These are phyloP conservation scores for Paecilomyces fulvus DNA, from an alignment of 2,329 filamentous ascomycete genomes.

Conservation along the genomic window DNA sequence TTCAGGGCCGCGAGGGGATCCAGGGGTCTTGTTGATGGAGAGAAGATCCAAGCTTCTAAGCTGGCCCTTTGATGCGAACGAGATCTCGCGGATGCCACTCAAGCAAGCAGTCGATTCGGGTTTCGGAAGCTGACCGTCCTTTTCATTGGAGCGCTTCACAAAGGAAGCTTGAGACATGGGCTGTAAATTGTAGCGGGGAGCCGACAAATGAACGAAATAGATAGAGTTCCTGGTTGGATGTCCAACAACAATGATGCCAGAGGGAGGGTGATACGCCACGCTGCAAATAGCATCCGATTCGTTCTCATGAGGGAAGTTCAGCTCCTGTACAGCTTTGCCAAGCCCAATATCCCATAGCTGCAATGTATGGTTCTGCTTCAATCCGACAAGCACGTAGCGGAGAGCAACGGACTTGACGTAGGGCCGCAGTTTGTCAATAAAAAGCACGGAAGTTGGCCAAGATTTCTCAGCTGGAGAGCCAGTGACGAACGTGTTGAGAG, in stretches of 20 bases:
- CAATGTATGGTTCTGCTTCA: conserved; percentile 98
- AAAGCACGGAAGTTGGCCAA: conserved; percentile 90
- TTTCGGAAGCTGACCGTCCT: conserved; percentile 65
- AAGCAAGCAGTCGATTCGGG: conserved; percentile 95
- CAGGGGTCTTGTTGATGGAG: conserved; percentile 48
- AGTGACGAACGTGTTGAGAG: conserved; percentile 77
- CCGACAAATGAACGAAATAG: conserved; percentile 93
- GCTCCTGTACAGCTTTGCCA: conserved; percentile 90
- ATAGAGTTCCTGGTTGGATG: conserved; percentile 96
- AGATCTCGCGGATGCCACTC: conserved; percentile 93
- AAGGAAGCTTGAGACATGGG: conserved; percentile 81
- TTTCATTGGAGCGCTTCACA: conserved; percentile 66
- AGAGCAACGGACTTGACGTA: conserved; percentile 84
- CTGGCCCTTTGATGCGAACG: conserved; percentile 75
- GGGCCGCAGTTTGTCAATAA: conserved; percentile 91
- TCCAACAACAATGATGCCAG: conserved; percentile 88
- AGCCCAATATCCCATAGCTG: conserved; percentile 97
- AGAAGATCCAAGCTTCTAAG: conserved; percentile 88
- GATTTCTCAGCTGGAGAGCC: conserved; percentile 85
- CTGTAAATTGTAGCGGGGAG: conserved; percentile 78
- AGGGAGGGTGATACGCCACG: conserved; percentile 83
- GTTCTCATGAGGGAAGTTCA: conserved; percentile 91
- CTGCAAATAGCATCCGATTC: conserved; percentile 98
- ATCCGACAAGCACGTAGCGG: conserved; percentile 91
- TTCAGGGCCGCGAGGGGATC: conserved; percentile 48